These are phyloP conservation scores for Linnemannia schmuckeri DNA, from an alignment of 192 early-diverging fungal genomes.

Conservation along the genomic window DNA sequence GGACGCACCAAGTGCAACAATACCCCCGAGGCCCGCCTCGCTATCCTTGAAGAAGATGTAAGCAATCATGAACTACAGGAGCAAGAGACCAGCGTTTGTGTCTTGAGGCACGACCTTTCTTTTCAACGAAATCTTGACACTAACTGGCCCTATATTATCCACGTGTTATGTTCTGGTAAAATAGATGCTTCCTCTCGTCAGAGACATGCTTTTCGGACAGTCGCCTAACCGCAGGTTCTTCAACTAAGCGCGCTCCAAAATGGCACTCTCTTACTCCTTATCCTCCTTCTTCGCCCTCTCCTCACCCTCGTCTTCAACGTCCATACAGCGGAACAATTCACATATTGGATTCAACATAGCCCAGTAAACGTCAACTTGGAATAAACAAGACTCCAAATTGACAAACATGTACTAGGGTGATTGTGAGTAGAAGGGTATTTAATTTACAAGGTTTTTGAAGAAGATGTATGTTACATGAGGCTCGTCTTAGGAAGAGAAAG, in stretches of 20 bases:
- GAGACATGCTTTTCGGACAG: constrained; percentile 90
- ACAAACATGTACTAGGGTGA: not conserved
- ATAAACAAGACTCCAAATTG: not conserved
- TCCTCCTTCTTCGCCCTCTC: not conserved
- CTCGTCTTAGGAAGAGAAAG: not conserved
- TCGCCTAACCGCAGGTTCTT: constrained; percentile 93
- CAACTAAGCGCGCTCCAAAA: constrained; percentile 67
- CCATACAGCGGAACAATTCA: not conserved
- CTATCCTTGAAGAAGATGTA: constrained; percentile 84
- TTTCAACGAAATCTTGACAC: not conserved
- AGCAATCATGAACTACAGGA: not conserved
- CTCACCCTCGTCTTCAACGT: not conserved
- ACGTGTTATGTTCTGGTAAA: not conserved
- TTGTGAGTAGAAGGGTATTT: not conserved
- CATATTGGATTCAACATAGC: not conserved
- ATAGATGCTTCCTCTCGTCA: constrained; percentile 95
- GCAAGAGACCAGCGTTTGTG: too few species aligned
- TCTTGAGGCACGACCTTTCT: not conserved
- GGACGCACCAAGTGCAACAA: constrained; percentile 90
- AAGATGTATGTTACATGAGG: constrained; percentile 6
- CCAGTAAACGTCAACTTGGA: not conserved
- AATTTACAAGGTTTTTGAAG: constrained; percentile 6
- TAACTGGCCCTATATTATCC: not conserved
- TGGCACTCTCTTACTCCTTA: not conserved
- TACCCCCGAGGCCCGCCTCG: constrained; percentile 92